Base-by-base conservation (phyloP, 202 grass and related monocot genomes). In the Musa balbisiana region DNA sequence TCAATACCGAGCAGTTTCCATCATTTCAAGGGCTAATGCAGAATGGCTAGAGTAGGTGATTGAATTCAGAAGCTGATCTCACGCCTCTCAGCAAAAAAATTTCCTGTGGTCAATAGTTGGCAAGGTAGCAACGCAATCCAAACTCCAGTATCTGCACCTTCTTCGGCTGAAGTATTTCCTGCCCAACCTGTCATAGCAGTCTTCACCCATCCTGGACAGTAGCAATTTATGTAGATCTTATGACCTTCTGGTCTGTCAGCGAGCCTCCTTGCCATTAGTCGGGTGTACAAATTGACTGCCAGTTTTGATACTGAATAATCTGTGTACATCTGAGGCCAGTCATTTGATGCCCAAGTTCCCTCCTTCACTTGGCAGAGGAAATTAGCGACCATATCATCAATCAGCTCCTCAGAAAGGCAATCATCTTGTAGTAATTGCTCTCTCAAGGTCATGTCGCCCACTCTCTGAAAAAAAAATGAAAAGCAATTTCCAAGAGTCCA, bases 161-260 rank as follows among this genome's bases (percentile, higher is more conserved):
- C 91, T 74, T 92, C 91, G 0, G 89, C 81, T 43, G 85, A 87
- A 79, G 83, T 79, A 67, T 94, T 98, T 73, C 94, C 94, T 88
- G 85, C 94, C 91, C 88, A 98, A 53, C 69, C 71, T 87, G 94
- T 98, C 89, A 99, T 99, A 70, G 82, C 87, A 33, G 95, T 99
- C 76, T 85, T 99, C 50, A 99, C 91, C 89, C 89, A 98, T 8
- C 95, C 95, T 24, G 91, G 95, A 49, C 91, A 99, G 73, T 94
- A 94, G 74, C 95, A 94, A 51, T 99, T 99, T 11, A 92, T 78
- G 84, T 83, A 92, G 49, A 99, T 89, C 71, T 88, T 94, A 68
- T 88, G 59, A 62, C 78, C 79, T 66, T 90, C 87, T 23, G 77
- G 69, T 14, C 75, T 86, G 74, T 84, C 79, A 0, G 17, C 73